Percentiles rank a stretch among this genome's conserved stretches.
Evolutionary conservation across 129 eudicot species (phyloP).

Genomic region (Ambrosia trifida): DNA sequence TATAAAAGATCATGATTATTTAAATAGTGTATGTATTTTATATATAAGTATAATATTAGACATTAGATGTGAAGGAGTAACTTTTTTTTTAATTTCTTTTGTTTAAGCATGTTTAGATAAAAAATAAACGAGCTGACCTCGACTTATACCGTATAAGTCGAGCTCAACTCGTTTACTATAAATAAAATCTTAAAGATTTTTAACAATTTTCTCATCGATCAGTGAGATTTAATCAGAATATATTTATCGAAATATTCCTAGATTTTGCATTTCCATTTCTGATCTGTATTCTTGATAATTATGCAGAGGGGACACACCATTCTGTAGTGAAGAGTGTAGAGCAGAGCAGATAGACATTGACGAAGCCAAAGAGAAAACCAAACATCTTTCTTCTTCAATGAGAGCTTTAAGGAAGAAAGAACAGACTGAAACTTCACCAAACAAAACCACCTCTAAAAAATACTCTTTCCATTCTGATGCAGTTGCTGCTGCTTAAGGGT

Average conservation of each 20-base stretch:
- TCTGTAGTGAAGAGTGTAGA: slow-evolving; percentile 74
- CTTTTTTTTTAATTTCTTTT: too few species aligned
- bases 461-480: slow-evolving; percentile 52
- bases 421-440: slow-evolving; percentile 46
- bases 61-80: too few species aligned
- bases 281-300: slow-evolving; percentile 1
- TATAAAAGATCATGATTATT: too few species aligned
- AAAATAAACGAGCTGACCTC: too few species aligned
- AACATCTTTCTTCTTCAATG: slow-evolving; percentile 48
- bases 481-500: slow-evolving; percentile 60
- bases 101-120: too few species aligned
- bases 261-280: neutral
- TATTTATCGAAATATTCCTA: neutral
- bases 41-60: too few species aligned
- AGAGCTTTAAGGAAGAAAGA: slow-evolving; percentile 68
- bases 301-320: slow-evolving; percentile 68
- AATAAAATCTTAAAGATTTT: too few species aligned
- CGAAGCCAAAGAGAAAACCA: slow-evolving; percentile 54
- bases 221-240: neutral
- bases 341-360: slow-evolving; percentile 61
- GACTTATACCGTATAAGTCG: too few species aligned
- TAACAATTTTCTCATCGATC: neutral
- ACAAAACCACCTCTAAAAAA: slow-evolving; percentile 42
- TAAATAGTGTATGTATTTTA: too few species aligned
- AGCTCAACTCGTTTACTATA: too few species aligned